Base-by-base conservation (phyloP, 192 early-diverging fungal genomes). In the Diversispora epigaea region DNA sequence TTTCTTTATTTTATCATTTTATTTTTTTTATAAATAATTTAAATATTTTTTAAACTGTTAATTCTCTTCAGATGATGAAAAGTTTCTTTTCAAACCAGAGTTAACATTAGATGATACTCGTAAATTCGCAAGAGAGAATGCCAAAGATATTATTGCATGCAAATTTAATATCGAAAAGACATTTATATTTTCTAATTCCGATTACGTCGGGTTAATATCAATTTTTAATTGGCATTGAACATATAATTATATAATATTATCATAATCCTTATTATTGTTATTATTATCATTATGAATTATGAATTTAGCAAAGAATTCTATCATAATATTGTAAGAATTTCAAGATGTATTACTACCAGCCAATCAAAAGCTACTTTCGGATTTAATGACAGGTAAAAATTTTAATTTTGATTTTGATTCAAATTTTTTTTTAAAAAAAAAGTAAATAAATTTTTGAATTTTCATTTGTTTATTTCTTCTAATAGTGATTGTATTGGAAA, bases 81-180 rank as follows among this genome's bases (percentile, higher is more conserved):
- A 98, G 87, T 99, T 93, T 81, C 79, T 99, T 81, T 99, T 98
- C 89, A 96, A 95, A 80, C 80, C 88, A 25, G 91, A 91, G 21
- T 80, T 99, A 66, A 96, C 92, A 62, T 60, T 95, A 8, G 96
- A 95, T 40, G 86, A 96, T 44, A 88, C 87, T 19, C 83, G 87
- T 72, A 80, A 93, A 76, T 96, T 88, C 79, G 85, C 91, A 17
- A 79, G 80, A 41, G 87, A 91, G 56, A 96, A 97, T 21, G 96
- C 94, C 58, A 92, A 90, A 75, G 95, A 98, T 79, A 96, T 99
- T 71, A 95, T 97, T 76, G 91, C 96, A 4, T 91, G 93, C 78
- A 95, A 95, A 0, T 99, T 97, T 82, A 92, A 96, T 65, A 92
- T 93, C 15, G 90, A 97, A 61, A 93, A 94, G 85, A 99, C 97